phyloP scores from a whole-genome alignment of 2,329 filamentous ascomycete species.

The Fusarium odoratissimum region DNA sequence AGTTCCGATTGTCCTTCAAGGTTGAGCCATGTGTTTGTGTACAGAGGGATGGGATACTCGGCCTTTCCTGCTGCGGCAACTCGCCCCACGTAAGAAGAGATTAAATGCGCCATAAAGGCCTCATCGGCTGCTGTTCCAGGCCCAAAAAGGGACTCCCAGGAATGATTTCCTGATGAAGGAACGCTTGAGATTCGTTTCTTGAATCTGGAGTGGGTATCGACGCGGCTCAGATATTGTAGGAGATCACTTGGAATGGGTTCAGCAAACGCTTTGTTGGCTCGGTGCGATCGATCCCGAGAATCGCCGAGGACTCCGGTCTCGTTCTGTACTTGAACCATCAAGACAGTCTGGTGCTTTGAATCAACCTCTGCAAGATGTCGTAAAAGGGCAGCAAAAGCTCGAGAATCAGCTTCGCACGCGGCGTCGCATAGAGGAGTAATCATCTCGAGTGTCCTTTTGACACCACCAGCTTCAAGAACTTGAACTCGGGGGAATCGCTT shows the following conservation, averaged over 20 bases:
- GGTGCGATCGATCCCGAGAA: constrained; percentile 58
- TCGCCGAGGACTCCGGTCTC: constrained; percentile 65
- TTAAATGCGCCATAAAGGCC: constrained; percentile 53
- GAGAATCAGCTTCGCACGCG: constrained; percentile 47
- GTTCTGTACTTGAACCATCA: constrained; percentile 70
- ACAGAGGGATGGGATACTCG: constrained; percentile 49
- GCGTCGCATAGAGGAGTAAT: constrained; percentile 47
- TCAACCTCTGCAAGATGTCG: constrained; percentile 56
- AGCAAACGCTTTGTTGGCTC: constrained; percentile 56
- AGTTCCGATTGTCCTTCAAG: constrained; percentile 47
- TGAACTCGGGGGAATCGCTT: constrained; percentile 52
- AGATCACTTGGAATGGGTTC: constrained; percentile 47
- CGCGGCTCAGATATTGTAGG: constrained; percentile 40
- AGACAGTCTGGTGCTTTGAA: constrained; percentile 58
- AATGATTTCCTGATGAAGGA: constrained; percentile 39
- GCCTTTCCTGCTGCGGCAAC: constrained; percentile 51
- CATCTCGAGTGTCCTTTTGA: constrained; percentile 50
- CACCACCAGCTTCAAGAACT: constrained; percentile 48
- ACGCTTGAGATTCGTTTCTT: constrained; percentile 42
- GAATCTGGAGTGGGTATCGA: constrained; percentile 47
- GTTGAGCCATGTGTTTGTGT: constrained; percentile 54
- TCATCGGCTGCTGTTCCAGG: constrained; percentile 47
- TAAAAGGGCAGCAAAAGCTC: constrained; percentile 50
- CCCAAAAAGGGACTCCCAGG: constrained; percentile 52
- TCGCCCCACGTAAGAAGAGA: constrained; percentile 48